These are phyloP conservation scores for Erythrophleum fordii DNA, from an alignment of 306 rosid species.

Conservation along the genomic window DNA sequence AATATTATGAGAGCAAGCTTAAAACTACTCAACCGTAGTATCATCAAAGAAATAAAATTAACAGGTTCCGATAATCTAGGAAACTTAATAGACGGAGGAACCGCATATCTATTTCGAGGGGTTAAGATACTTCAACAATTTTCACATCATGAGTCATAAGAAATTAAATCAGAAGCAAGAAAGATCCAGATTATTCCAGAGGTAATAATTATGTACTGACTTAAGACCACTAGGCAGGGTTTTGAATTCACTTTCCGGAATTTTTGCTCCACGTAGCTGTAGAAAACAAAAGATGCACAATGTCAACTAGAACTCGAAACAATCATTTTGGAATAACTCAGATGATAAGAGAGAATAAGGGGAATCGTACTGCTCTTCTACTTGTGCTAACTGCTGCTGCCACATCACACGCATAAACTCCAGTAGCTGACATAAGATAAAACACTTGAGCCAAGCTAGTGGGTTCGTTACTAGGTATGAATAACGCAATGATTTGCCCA, in stretches of 20 bases:
- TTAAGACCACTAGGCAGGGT: slow-evolving; percentile 88
- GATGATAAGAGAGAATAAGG: neutral
- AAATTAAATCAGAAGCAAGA: slow-evolving; percentile 6
- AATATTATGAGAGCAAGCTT: slow-evolving; percentile 14
- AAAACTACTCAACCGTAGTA: slow-evolving; percentile 3
- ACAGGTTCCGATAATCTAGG: slow-evolving; percentile 8
- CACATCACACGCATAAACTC: slow-evolving; percentile 50
- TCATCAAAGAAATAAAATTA: slow-evolving; percentile 5
- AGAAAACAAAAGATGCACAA: slow-evolving; percentile 9
- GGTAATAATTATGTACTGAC: slow-evolving; percentile 58
- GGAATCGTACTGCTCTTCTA: slow-evolving; percentile 55
- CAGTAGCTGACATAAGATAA: slow-evolving; percentile 43
- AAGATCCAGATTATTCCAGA: slow-evolving; percentile 24
- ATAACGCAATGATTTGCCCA: neutral
- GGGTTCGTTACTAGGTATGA: neutral
- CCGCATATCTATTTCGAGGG: slow-evolving; percentile 11
- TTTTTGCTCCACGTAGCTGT: slow-evolving; percentile 56
- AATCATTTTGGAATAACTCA: slow-evolving; percentile 8
- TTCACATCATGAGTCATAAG: neutral
- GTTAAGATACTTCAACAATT: neutral
- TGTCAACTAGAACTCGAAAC: slow-evolving; percentile 25
- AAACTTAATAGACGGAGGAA: neutral
- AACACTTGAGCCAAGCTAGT: neutral
- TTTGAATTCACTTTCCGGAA: slow-evolving; percentile 89
- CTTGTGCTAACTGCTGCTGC: slow-evolving; percentile 66